These are phyloP conservation scores for Leersia perrieri DNA, from an alignment of 176 grass and related monocot genomes.

Conservation along the genomic window DNA sequence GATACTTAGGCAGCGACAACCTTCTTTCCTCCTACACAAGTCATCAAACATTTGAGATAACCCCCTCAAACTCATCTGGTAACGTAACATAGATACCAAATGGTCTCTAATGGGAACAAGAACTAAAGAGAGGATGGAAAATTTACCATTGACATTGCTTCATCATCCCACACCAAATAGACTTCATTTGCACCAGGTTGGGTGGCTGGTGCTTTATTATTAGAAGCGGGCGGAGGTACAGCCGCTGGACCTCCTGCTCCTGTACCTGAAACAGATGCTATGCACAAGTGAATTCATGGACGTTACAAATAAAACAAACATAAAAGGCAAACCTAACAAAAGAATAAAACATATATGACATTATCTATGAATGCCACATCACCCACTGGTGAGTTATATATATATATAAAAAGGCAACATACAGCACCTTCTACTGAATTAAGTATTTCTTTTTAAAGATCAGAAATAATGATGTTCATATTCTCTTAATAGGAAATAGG, in stretches of 20 bases:
- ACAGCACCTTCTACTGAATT: background rate
- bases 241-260: constrained; percentile 46
- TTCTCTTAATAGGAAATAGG: background rate
- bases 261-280: constrained; percentile 59
- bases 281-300: constrained; percentile 43
- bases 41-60: constrained; percentile 24
- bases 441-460: constrained; percentile 1
- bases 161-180: constrained; percentile 96
- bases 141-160: constrained; percentile 97
- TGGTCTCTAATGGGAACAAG: background rate
- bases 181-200: constrained; percentile 79
- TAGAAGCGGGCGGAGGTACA: constrained; percentile 50
- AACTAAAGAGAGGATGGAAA: constrained; percentile 11
- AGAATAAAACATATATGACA: background rate
- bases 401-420: background rate
- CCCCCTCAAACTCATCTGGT: background rate
- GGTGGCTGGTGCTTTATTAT: constrained; percentile 57
- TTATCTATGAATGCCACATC: background rate
- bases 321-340: constrained; percentile 3
- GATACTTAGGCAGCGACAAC: constrained; percentile 72
- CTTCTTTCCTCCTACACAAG: constrained; percentile 94
- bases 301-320: constrained; percentile 20
- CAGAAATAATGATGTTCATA: background rate
- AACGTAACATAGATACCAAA: background rate
- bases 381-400: background rate